Evolutionary conservation across 2,329 filamentous ascomycete genomes (phyloP).

Genomic region (Hypoxylon rubiginosum): DNA sequence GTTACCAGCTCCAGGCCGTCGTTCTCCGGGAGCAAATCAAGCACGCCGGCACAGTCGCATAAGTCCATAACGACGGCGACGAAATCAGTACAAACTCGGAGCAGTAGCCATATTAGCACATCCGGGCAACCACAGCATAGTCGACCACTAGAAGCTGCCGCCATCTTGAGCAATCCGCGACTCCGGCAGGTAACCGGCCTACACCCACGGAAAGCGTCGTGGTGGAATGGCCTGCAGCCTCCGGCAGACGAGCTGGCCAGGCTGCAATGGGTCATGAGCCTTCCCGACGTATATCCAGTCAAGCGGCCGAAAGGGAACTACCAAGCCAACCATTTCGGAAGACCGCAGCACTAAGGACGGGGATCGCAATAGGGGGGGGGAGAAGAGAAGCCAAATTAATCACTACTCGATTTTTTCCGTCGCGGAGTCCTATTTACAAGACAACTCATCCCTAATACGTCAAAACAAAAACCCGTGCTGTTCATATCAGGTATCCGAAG

Average conservation of each 20-base stretch:
- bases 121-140: background rate
- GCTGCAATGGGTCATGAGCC: conserved; percentile 42
- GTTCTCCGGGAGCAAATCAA: conserved; percentile 5
- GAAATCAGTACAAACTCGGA: background rate
- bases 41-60: background rate
- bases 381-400: conserved; percentile 14
- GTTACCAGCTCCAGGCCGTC: background rate
- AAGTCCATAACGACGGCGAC: conserved; percentile 4
- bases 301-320: conserved; percentile 44
- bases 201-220: conserved; percentile 35
- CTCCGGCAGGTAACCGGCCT: conserved; percentile 46
- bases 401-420: conserved; percentile 30
- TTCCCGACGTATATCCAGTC: conserved; percentile 43
- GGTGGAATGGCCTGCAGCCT: conserved; percentile 33
- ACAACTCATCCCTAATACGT: conserved; percentile 26
- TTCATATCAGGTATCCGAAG: conserved; percentile 27
- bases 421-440: background rate
- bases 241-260: conserved; percentile 41
- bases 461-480: conserved; percentile 21
- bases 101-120: background rate
- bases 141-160: conserved; percentile 29
- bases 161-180: conserved; percentile 38
- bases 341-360: background rate
- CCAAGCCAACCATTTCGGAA: conserved; percentile 1
- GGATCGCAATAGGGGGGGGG: conserved; percentile 1